A percentile compares a stretch with the other conserved stretches of the same genome.
These are phyloP conservation scores for Trifolium repens DNA, from an alignment of 306 rosid genomes.

Conservation along the genomic window DNA sequence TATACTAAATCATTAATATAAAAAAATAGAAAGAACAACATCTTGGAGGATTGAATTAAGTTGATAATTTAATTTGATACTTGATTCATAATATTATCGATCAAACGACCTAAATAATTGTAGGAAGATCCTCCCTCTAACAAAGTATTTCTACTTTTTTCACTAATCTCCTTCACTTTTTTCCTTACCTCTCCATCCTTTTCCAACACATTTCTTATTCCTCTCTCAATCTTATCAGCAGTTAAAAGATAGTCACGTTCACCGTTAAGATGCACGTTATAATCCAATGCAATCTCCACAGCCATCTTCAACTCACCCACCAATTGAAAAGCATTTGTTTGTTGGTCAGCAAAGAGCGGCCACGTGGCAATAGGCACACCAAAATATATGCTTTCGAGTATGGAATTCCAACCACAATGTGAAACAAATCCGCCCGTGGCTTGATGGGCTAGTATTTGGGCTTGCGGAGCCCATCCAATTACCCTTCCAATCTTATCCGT, in stretches of 20 bases:
- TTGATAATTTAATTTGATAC: no score
- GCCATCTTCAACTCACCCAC: neutral
- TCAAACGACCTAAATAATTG: slow-evolving; percentile 36
- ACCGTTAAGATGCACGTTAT: neutral
- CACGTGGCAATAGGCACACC: neutral
- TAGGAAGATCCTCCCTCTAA: slow-evolving; percentile 45
- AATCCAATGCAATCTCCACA: slow-evolving; percentile 1
- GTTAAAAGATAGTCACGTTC: neutral
- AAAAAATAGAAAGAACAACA: no score
- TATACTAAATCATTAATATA: no score
- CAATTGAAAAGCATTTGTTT: neutral
- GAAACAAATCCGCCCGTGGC: neutral
- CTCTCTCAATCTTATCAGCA: neutral
- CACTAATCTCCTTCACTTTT: slow-evolving; percentile 40
- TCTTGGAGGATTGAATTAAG: no score
- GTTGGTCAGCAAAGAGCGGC: neutral
- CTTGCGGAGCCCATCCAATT: neutral
- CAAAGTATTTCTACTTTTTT: slow-evolving; percentile 35
- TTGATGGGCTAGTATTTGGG: neutral
- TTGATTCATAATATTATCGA: neutral
- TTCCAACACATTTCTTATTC: slow-evolving; percentile 41
- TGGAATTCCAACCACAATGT: neutral
- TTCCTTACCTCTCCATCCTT: slow-evolving; percentile 42
- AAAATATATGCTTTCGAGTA: neutral
- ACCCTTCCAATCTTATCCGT: neutral